Base-by-base conservation (phyloP, 768 basidiomycete species). In the Dacryopinax primogenitus region DNA sequence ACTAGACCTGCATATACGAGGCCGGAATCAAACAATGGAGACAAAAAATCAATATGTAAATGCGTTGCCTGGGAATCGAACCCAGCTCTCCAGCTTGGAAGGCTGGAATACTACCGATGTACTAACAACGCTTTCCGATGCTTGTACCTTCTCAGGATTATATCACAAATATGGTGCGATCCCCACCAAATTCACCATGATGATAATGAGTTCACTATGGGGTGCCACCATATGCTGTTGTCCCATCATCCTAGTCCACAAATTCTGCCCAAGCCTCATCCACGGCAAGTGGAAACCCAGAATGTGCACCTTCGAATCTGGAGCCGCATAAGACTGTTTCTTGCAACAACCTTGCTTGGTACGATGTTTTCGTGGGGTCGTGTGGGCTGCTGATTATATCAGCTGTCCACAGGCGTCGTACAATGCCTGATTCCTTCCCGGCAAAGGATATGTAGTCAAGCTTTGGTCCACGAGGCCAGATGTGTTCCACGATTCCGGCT, bases 1-100 rank as follows among this genome's bases (percentile, higher is more conserved):
- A n/a, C n/a, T n/a, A n/a, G n/a, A n/a, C n/a, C n/a, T n/a, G n/a
- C n/a, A n/a, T n/a, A n/a, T n/a, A n/a, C n/a, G n/a, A n/a, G n/a
- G n/a, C n/a, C n/a, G n/a, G n/a, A n/a, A n/a, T n/a, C n/a, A n/a
- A n/a, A n/a, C n/a, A 12, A 23, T 7, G 45, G 45, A 11, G 6
- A 6, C 51, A 13, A 13, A 30, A 58, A 13, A 58, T 3, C 12
- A 58, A 58, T 2, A 58, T 30, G 13, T 15, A 6, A 28, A 4
- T 58, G 51, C 51, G 51, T 58, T 58, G 51, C 51, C 51, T 58
- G 51, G 51, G 51, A 58, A 58, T 58, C 51, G 51, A 58, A 58
- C 51, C 51, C 51, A 58, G 51, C 4, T 58, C 51, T 58, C 51
- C 51, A 58, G 51, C 51, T 58, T 58, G 51, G 51, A 58, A 58